A percentile compares a stretch with the other conserved stretches of the same genome.
Conservation (phyloP, 306 rosid genomes). For the Fragaria ananassa region DNA sequence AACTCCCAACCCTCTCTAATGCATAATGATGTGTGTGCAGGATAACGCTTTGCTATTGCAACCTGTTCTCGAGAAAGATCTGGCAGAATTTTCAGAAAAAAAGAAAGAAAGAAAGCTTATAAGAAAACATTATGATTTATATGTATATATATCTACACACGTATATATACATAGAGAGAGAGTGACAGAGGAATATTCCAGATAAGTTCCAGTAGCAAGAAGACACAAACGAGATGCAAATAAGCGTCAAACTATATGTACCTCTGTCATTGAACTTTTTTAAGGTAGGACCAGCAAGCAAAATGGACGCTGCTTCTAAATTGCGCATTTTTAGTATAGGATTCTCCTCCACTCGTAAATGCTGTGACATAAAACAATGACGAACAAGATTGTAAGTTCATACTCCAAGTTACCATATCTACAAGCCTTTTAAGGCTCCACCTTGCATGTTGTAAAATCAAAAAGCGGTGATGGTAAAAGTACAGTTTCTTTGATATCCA, state of each 20-base stretch:
- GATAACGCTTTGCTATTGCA: constrained; percentile 75
- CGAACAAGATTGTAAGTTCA: background rate
- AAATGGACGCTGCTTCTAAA: constrained; percentile 91
- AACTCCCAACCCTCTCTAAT: constrained; percentile 96
- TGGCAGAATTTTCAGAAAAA: constrained; percentile 31
- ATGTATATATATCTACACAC: no score
- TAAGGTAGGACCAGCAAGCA: constrained; percentile 90
- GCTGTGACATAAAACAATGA: constrained; percentile 51
- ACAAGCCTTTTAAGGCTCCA: background rate
- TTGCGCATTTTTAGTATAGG: constrained; percentile 92
- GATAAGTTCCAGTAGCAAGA: background rate
- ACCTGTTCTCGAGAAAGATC: constrained; percentile 83
- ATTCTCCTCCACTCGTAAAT: constrained; percentile 95
- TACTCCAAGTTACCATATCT: background rate
- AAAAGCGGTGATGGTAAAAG: background rate
- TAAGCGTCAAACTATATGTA: constrained; percentile 22
- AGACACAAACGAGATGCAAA: constrained; percentile 22
- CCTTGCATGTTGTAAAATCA: background rate
- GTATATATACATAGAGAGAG: background rate
- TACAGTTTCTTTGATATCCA: background rate
- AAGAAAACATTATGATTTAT: background rate
- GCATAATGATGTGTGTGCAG: constrained; percentile 82
- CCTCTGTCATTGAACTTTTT: constrained; percentile 98
- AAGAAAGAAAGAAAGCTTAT: background rate
- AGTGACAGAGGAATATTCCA: background rate